Evolutionary conservation across 192 early-diverging fungal genomes (phyloP).

Genomic region (Umbelopsis ramanniana): DNA sequence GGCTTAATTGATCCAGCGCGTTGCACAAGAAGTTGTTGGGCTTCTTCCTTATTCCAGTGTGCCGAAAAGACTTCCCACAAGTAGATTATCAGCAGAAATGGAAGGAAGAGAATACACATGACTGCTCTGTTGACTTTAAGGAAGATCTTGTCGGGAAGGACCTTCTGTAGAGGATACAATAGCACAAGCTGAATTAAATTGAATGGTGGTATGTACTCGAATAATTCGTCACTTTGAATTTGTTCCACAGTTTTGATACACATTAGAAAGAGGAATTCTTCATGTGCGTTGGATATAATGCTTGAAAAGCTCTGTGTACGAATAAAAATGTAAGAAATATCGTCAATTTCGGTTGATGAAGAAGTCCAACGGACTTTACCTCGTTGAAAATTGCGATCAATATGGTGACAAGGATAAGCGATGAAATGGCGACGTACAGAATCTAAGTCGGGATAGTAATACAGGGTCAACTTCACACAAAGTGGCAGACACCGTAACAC

Average conservation of each 20-base stretch:
- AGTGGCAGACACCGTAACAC: not conserved
- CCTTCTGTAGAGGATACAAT: constrained; percentile 34
- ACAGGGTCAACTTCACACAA: not conserved
- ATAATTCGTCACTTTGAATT: constrained; percentile 45
- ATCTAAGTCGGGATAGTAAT: not conserved
- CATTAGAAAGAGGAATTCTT: constrained; percentile 50
- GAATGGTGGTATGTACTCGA: constrained; percentile 49
- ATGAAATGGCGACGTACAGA: constrained; percentile 46
- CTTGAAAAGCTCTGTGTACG: constrained; percentile 21
- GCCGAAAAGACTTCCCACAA: constrained; percentile 34
- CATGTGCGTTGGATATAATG: constrained; percentile 49
- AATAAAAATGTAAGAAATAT: not conserved
- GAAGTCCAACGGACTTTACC: not conserved
- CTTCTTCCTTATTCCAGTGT: not conserved
- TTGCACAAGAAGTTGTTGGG: not conserved
- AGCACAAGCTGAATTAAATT: constrained; percentile 40
- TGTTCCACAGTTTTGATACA: constrained; percentile 51
- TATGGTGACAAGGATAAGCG: constrained; percentile 43
- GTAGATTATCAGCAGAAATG: constrained; percentile 42
- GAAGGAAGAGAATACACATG: constrained; percentile 40
- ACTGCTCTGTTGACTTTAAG: constrained; percentile 39
- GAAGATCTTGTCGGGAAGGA: constrained; percentile 30
- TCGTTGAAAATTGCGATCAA: constrained; percentile 50
- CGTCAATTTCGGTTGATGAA: not conserved
- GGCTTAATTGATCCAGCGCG: not conserved